phyloP scores from a whole-genome alignment of 2,329 filamentous ascomycete genomes.

The Trematosphaeria pertusa region DNA sequence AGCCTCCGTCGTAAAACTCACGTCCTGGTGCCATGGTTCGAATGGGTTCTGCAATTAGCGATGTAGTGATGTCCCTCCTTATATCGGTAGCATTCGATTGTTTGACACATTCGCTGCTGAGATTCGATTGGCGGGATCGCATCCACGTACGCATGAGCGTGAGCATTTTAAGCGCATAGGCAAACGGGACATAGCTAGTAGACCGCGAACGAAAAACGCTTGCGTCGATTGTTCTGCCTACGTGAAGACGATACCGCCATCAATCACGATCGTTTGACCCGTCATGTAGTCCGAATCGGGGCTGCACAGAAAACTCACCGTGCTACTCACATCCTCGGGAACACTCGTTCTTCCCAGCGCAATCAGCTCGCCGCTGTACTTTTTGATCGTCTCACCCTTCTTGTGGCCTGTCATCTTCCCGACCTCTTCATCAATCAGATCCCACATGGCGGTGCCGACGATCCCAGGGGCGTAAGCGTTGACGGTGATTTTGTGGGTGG shows the following conservation, averaged over 20 bases:
- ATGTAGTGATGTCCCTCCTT: too few relatives aligned
- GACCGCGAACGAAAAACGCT: too few relatives aligned
- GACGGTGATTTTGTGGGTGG: slow-evolving; percentile 68
- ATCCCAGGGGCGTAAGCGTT: slow-evolving; percentile 74
- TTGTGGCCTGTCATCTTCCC: slow-evolving; percentile 59
- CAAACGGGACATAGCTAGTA: too few relatives aligned
- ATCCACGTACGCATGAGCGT: too few relatives aligned
- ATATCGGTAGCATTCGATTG: too few relatives aligned
- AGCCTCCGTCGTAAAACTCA: too few relatives aligned
- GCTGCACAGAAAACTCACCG: slow-evolving; percentile 68
- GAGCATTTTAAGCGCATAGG: too few relatives aligned
- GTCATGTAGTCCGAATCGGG: slow-evolving; percentile 70
- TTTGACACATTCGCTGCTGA: too few relatives aligned
- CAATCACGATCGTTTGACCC: slow-evolving; percentile 69
- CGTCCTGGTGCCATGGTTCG: too few relatives aligned
- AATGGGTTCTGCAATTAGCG: too few relatives aligned
- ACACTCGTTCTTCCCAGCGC: slow-evolving; percentile 64
- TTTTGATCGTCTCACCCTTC: slow-evolving; percentile 63
- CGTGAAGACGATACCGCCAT: slow-evolving; percentile 64
- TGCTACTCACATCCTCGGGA: slow-evolving; percentile 68
- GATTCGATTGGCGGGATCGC: too few relatives aligned
- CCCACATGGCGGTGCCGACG: slow-evolving; percentile 73
- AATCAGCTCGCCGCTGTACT: slow-evolving; percentile 62
- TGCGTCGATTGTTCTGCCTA: too few relatives aligned
- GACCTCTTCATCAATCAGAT: slow-evolving; percentile 68